Base-by-base conservation (phyloP, 2,329 filamentous ascomycete species). In the Exophiala viscosa region DNA sequence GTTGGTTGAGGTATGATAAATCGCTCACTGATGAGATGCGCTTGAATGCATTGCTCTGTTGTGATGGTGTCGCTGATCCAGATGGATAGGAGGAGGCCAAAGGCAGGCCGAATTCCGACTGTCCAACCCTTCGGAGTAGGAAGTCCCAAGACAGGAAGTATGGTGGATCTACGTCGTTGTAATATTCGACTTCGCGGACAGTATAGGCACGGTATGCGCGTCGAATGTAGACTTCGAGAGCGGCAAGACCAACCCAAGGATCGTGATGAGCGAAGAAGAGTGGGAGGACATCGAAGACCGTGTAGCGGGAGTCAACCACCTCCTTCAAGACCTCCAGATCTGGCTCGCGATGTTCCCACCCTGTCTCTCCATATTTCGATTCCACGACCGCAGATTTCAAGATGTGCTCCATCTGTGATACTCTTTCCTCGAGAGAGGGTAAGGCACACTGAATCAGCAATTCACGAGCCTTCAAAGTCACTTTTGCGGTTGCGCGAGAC, bases 221-320 rank as follows among this genome's bases (percentile, higher is more conserved):
- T 65, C 93, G 91, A 58, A 96, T 86, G 70, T 99, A 99, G 44
- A 97, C 91, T 70, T 99, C 93, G 3, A 99, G 82, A 43, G 93
- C 90, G 54, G 93, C 93, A 57, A 96, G 77, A 6, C 89, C 89
- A 28, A 99, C 92, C 89, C 90, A 97, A 10, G 90, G 86, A 67
- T 99, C 93, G 38, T 88, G 83, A 72, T 99, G 90, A 32, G 85
- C 88, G 68, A 99, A 99, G 83, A 99, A 99, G 52, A 90, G 85
- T 6, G 92, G 88, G 61, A 99, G 74, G 14, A 99, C 93, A 67
- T 99, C 93, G 64, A 96, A 96, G 60, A 99, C 93, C 38, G 92
- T 97, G 77, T 95, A 97, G 76, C 95, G 95, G 49, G 93, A 97
- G 72, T 99, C 93, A 47, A 99, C 90, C 31, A 99, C 91, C 72